These are phyloP conservation scores for Populus alba DNA, from an alignment of 345 rosid genomes.

Conservation along the genomic window DNA sequence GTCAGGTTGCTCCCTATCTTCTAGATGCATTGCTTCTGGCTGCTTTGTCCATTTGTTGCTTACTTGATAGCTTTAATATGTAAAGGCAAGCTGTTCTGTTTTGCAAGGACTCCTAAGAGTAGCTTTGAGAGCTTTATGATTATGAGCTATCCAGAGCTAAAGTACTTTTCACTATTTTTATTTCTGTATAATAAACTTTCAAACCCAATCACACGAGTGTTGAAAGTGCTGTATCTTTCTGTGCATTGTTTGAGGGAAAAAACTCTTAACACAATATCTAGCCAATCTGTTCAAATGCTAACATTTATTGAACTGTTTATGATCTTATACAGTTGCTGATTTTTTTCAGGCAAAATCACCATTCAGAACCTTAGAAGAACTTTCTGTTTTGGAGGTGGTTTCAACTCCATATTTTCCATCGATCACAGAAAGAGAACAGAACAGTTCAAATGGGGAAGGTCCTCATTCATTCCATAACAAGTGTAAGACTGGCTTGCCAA, in stretches of 20 bases:
- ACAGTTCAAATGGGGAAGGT: constrained; percentile 26
- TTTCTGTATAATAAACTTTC: no score
- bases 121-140: background rate
- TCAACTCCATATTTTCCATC: constrained; percentile 70
- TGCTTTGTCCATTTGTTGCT: background rate
- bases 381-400: constrained; percentile 60
- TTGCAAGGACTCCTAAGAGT: background rate
- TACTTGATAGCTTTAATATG: background rate
- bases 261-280: background rate
- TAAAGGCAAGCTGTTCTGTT: background rate
- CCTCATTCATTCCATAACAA: constrained; percentile 25
- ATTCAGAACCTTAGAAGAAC: constrained; percentile 69
- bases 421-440: constrained; percentile 36
- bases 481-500: constrained; percentile 17
- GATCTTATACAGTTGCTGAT: background rate
- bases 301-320: background rate
- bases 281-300: background rate
- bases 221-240: no score
- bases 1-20: constrained; percentile 56
- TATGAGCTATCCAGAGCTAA: background rate
- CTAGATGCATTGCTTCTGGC: background rate
- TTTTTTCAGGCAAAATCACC: constrained; percentile 75
- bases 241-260: no score
- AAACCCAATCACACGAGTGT: no score
- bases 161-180: no score